phyloP scores from a whole-genome alignment of 176 grass and related monocot genomes.

The Juncus effusus region DNA sequence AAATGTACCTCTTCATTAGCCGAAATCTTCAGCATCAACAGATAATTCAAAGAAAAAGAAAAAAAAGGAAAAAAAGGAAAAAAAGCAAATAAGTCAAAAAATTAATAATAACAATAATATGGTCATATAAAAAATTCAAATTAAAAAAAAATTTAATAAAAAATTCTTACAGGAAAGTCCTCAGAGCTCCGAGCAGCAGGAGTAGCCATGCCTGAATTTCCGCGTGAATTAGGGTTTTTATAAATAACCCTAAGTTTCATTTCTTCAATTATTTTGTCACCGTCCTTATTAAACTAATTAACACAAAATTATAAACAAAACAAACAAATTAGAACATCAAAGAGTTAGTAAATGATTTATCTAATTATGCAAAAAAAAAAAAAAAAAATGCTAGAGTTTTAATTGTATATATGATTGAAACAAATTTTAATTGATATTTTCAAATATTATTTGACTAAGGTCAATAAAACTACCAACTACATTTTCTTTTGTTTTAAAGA shows the following conservation, averaged over 20 bases:
- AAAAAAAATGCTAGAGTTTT: constrained; percentile 14
- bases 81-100: no score
- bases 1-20: constrained; percentile 65
- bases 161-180: constrained; percentile 54
- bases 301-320: not conserved
- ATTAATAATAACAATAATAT: constrained; percentile 1
- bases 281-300: constrained; percentile 80
- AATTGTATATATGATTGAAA: not conserved
- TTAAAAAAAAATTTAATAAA: constrained; percentile 1
- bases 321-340: constrained; percentile 20
- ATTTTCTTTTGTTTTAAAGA: not conserved
- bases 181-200: constrained; percentile 43
- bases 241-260: constrained; percentile 94
- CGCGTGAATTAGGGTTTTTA: constrained; percentile 36
- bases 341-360: constrained; percentile 9
- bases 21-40: constrained; percentile 82
- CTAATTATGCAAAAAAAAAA: not conserved
- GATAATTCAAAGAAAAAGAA: constrained; percentile 30
- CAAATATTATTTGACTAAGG: constrained; percentile 10
- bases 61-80: constrained; percentile 34
- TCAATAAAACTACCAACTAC: not conserved
- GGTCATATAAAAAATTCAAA: constrained; percentile 7
- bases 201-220: constrained; percentile 55
- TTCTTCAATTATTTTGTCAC: constrained; percentile 79
- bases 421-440: not conserved